phyloP scores from a whole-genome alignment of 345 rosid species.

The Erodium maritimum region DNA sequence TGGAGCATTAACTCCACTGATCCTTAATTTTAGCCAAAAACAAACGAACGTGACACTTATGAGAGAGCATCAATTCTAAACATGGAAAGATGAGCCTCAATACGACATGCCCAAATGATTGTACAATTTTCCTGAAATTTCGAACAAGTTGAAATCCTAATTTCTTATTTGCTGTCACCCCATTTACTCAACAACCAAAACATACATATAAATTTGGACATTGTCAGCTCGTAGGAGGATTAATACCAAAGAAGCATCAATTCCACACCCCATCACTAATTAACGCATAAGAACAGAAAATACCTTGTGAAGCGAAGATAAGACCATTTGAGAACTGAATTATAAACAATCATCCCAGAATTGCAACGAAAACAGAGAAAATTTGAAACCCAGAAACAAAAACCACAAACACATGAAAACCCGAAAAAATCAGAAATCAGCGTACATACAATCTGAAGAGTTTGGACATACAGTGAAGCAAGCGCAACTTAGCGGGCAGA shows the following conservation, averaged over 20 bases:
- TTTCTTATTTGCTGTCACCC: no score
- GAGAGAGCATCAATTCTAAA: not conserved
- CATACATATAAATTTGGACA: no score
- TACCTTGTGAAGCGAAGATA: not conserved
- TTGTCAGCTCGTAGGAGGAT: no score
- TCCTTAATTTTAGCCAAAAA: no score
- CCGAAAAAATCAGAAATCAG: not conserved
- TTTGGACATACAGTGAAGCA: no score
- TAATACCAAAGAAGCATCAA: not conserved
- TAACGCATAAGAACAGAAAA: not conserved
- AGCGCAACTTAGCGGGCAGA: not conserved
- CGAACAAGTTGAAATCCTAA: not conserved
- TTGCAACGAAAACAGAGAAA: not conserved
- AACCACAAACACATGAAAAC: not conserved
- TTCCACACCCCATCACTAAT: not conserved
- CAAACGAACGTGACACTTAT: no score
- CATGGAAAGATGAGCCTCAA: not conserved
- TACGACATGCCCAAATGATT: no score
- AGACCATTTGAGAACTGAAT: not conserved
- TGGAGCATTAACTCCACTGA: no score
- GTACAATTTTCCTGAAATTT: no score
- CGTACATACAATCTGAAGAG: not conserved
- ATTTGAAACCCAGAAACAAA: not conserved
- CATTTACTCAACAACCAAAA: no score
- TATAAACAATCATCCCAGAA: not conserved